phyloP scores from a whole-genome alignment of 108 stramenopile genomes.

The Phaeodactylum tricornutum region DNA sequence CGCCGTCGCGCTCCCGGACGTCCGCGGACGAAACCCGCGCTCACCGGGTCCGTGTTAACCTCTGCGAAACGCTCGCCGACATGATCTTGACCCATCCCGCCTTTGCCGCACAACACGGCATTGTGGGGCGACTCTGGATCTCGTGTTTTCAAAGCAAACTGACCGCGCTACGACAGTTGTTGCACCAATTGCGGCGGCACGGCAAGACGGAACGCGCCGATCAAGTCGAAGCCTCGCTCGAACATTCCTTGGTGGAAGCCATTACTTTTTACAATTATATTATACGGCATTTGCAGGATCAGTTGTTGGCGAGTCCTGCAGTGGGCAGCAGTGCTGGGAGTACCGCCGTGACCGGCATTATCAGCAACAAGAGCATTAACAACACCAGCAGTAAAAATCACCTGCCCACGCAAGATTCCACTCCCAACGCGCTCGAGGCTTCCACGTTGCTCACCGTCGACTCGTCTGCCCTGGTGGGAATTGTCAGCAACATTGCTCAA shows the following conservation, averaged over 20 bases:
- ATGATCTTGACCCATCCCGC: slow-evolving; percentile 45
- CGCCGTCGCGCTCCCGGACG: neutral
- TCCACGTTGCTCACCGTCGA: neutral
- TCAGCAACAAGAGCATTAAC: slow-evolving; percentile 1
- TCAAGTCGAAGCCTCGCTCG: slow-evolving; percentile 22
- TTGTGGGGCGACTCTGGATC: slow-evolving; percentile 52
- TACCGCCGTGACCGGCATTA: too few relatives aligned
- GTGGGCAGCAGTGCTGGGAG: too few relatives aligned
- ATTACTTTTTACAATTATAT: slow-evolving; percentile 56
- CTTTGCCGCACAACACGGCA: slow-evolving; percentile 29
- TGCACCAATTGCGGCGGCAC: neutral
- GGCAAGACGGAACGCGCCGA: too few relatives aligned
- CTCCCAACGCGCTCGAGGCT: too few relatives aligned
- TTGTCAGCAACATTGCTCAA: slow-evolving; percentile 33
- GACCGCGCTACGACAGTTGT: slow-evolving; percentile 24
- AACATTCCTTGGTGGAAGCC: slow-evolving; percentile 49
- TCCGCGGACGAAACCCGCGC: neutral
- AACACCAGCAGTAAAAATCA: neutral
- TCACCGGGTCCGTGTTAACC: slow-evolving; percentile 22
- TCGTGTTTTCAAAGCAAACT: slow-evolving; percentile 69
- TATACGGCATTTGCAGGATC: slow-evolving; percentile 32
- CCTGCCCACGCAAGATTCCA: too few relatives aligned
- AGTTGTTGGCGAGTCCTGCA: slow-evolving; percentile 24
- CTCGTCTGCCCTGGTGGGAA: too few relatives aligned
- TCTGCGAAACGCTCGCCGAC: slow-evolving; percentile 61